Evolutionary conservation across 345 rosid genomes (phyloP).

Genomic region (Rhodamnia argentea): DNA sequence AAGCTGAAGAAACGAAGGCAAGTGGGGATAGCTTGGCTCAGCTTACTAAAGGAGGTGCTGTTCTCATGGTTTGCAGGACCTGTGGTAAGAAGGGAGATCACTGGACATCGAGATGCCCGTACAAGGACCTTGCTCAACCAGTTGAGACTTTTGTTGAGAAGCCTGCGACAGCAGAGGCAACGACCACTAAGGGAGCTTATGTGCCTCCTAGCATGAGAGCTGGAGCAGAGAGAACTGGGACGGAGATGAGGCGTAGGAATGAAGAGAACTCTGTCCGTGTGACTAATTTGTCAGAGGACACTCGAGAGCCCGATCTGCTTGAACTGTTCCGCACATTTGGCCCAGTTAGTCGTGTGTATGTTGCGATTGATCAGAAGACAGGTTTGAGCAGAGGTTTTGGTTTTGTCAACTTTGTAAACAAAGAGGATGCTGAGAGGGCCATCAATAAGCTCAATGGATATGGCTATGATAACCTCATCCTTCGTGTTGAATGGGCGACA

Average conservation of each 20-base stretch:
- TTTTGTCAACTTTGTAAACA: slow-evolving; percentile 75
- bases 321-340: slow-evolving; percentile 88
- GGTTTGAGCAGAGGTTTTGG: slow-evolving; percentile 91
- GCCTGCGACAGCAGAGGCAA: slow-evolving; percentile 41
- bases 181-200: slow-evolving; percentile 45
- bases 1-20: slow-evolving; percentile 50
- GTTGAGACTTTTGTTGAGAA: slow-evolving; percentile 46
- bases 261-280: slow-evolving; percentile 90
- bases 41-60: slow-evolving; percentile 63
- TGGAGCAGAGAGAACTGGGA: slow-evolving; percentile 65
- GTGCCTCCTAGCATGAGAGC: slow-evolving; percentile 73
- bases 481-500: slow-evolving; percentile 88
- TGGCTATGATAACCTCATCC: slow-evolving; percentile 92
- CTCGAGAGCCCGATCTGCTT: slow-evolving; percentile 68
- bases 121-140: slow-evolving; percentile 71
- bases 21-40: slow-evolving; percentile 55
- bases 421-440: slow-evolving; percentile 84
- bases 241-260: slow-evolving; percentile 87
- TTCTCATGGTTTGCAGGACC: slow-evolving; percentile 79
- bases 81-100: slow-evolving; percentile 93
- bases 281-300: slow-evolving; percentile 81
- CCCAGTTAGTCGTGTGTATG: slow-evolving; percentile 67
- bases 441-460: slow-evolving; percentile 84
- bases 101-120: slow-evolving; percentile 87
- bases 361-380: slow-evolving; percentile 84